A percentile compares a stretch with the other conserved stretches of the same genome.
These are phyloP conservation scores for Flammula alnicola DNA, from an alignment of 1,284 basidiomycete species.

Conservation along the genomic window DNA sequence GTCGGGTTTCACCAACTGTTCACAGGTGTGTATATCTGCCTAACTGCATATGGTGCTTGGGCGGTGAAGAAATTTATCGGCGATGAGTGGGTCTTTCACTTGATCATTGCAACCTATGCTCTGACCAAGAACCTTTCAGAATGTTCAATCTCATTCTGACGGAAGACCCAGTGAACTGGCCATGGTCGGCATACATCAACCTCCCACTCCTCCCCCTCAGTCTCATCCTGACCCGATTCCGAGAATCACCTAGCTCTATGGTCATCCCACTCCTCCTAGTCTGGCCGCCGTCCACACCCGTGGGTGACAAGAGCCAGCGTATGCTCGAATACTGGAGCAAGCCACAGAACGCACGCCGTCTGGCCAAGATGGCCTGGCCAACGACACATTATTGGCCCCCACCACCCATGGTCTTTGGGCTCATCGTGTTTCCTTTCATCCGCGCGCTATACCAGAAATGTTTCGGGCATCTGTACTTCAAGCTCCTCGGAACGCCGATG, in stretches of 20 bases:
- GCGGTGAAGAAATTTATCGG: conserved; percentile 74
- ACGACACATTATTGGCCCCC: conserved; percentile 56
- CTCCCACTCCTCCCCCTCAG: conserved; percentile 63
- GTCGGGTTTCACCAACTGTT: conserved; percentile 2
- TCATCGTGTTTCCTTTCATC: conserved; percentile 56
- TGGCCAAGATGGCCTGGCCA: conserved; percentile 19
- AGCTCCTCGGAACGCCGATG: conserved; percentile 48
- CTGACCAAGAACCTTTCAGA: conserved; percentile 32
- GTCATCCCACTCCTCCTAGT: conserved; percentile 58
- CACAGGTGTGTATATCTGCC: conserved; percentile 63
- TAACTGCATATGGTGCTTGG: conserved; percentile 73
- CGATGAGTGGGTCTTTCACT: conserved; percentile 51
- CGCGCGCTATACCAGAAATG: conserved; percentile 49
- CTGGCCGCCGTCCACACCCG: conserved; percentile 62
- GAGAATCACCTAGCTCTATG: conserved; percentile 43
- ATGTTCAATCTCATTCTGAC: conserved; percentile 65
- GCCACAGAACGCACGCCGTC: conserved; percentile 31
- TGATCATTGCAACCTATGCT: not conserved
- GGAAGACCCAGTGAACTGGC: conserved; percentile 69
- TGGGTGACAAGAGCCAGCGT: conserved; percentile 32
- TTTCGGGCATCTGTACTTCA: conserved; percentile 47
- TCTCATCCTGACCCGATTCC: conserved; percentile 49
- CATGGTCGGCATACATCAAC: conserved; percentile 72
- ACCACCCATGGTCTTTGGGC: conserved; percentile 56
- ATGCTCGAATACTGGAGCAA: conserved; percentile 37